Percentiles rank a stretch among this genome's conserved stretches.
Evolutionary conservation across 495 filamentous ascomycete species (phyloP).

Genomic region (Penicillium bovifimosum): DNA sequence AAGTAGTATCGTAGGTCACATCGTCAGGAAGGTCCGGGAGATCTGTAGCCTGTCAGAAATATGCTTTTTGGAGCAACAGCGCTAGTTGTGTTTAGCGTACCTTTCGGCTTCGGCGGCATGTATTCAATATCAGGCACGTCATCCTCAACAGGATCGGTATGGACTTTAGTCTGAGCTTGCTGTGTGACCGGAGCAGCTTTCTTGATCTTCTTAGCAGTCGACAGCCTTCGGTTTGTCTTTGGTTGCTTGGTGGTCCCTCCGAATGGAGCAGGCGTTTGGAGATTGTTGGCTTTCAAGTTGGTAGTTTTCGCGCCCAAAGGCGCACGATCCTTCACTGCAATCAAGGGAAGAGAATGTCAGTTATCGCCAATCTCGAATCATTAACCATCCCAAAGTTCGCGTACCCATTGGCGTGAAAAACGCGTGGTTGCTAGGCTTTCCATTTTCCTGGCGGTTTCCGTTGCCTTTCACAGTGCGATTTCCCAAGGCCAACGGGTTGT

Average conservation of each 20-base stretch:
- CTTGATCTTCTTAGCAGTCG: slow-evolving; percentile 48
- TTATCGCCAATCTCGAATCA: neutral
- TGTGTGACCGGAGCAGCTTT: slow-evolving; percentile 37
- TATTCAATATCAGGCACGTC: slow-evolving; percentile 71
- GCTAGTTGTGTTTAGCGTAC: slow-evolving; percentile 26
- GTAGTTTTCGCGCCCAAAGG: slow-evolving; percentile 91
- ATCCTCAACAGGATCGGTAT: slow-evolving; percentile 41
- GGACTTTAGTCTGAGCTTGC: slow-evolving; percentile 28
- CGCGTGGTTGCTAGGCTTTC: slow-evolving; percentile 57
- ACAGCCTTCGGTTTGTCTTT: slow-evolving; percentile 44
- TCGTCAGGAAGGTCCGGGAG: slow-evolving; percentile 74
- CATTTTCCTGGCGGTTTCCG: slow-evolving; percentile 61
- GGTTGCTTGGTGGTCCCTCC: slow-evolving; percentile 40
- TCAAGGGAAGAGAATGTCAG: slow-evolving; percentile 21
- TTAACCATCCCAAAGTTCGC: slow-evolving; percentile 7
- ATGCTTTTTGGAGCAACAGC: slow-evolving; percentile 22
- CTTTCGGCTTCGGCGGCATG: slow-evolving; percentile 61
- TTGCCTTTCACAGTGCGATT: slow-evolving; percentile 61
- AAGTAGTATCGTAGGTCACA: slow-evolving; percentile 53
- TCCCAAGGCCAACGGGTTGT: slow-evolving; percentile 54
- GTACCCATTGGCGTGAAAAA: slow-evolving; percentile 84
- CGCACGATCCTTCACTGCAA: slow-evolving; percentile 68
- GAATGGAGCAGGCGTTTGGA: slow-evolving; percentile 56
- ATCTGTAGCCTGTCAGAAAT: slow-evolving; percentile 45
- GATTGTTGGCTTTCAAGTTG: slow-evolving; percentile 76